Conservation (phyloP, 2,329 filamentous ascomycete genomes). For the Arthrobotrys sphaeroides region DNA sequence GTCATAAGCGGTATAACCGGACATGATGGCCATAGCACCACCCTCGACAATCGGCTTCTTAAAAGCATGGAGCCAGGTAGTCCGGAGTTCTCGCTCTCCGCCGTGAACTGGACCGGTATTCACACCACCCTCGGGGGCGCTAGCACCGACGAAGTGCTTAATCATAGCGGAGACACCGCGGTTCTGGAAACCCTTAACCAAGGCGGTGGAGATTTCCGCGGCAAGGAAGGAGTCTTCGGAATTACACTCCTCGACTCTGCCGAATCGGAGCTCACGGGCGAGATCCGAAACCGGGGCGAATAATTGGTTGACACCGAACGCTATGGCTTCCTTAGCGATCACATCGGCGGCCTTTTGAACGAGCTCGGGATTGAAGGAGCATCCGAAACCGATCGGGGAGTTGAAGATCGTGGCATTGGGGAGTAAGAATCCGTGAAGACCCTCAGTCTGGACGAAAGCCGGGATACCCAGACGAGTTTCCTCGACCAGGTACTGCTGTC, state of each 20-base stretch:
- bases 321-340: slow-evolving; percentile 73
- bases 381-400: slow-evolving; percentile 76
- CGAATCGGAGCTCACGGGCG: slow-evolving; percentile 75
- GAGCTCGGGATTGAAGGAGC: slow-evolving; percentile 74
- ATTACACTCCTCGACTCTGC: slow-evolving; percentile 78
- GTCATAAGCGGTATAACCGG: slow-evolving; percentile 78
- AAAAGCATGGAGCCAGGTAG: slow-evolving; percentile 70
- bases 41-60: slow-evolving; percentile 76
- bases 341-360: slow-evolving; percentile 73
- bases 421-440: slow-evolving; percentile 75
- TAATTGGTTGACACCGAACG: slow-evolving; percentile 76
- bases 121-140: slow-evolving; percentile 74
- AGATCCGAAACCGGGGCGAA: slow-evolving; percentile 77
- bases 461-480: slow-evolving; percentile 76
- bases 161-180: slow-evolving; percentile 75
- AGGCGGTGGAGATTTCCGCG: slow-evolving; percentile 73
- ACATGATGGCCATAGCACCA: slow-evolving; percentile 76
- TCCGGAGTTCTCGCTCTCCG: slow-evolving; percentile 68
- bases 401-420: slow-evolving; percentile 82
- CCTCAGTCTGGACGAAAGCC: slow-evolving; percentile 77
- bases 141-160: slow-evolving; percentile 79
- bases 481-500: slow-evolving; percentile 74
- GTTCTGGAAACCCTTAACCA: slow-evolving; percentile 71
- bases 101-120: slow-evolving; percentile 72
- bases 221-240: slow-evolving; percentile 75